Evolutionary conservation across 2,329 filamentous ascomycete genomes (phyloP).

Genomic region (Penicillium sp.): DNA sequence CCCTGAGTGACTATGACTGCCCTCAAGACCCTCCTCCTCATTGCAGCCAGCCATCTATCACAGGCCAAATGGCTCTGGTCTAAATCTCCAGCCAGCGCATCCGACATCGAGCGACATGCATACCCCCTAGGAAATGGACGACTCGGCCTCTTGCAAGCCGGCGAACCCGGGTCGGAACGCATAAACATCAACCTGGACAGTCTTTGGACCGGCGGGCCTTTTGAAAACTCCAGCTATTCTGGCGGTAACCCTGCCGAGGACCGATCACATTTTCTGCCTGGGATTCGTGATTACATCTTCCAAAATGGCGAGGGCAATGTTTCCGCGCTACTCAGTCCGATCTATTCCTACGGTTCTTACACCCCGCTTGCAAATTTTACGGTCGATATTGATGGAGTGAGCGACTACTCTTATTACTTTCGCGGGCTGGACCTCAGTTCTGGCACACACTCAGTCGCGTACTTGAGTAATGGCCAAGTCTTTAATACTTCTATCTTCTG

Average conservation of each 20-base stretch:
- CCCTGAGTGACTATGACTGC: too few relatives aligned
- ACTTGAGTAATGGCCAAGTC: neutral
- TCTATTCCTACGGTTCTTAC: slow-evolving; percentile 22
- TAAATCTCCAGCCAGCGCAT: slow-evolving; percentile 2
- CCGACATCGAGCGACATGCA: slow-evolving; percentile 4
- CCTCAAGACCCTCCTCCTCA: too few relatives aligned
- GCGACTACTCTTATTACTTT: slow-evolving; percentile 11
- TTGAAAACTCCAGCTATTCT: slow-evolving; percentile 18
- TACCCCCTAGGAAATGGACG: slow-evolving; percentile 10
- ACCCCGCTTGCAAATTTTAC: slow-evolving; percentile 26
- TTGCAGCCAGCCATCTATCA: neutral
- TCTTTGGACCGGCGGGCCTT: slow-evolving; percentile 29
- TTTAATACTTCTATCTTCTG: slow-evolving; percentile 18
- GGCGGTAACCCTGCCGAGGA: slow-evolving; percentile 21
- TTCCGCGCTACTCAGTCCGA: slow-evolving; percentile 14
- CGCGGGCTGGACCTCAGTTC: slow-evolving; percentile 17
- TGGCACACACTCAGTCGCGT: slow-evolving; percentile 8
- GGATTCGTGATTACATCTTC: too few relatives aligned
- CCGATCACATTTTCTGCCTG: slow-evolving; percentile 15
- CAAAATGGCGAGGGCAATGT: slow-evolving; percentile 22
- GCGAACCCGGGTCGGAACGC: slow-evolving; percentile 2
- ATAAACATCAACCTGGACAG: slow-evolving; percentile 27
- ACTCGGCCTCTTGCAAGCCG: slow-evolving; percentile 5
- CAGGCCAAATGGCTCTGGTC: slow-evolving; percentile 10
- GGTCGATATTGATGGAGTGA: slow-evolving; percentile 13